Percentiles rank a stretch among this genome's conserved stretches.
Evolutionary conservation across 345 rosid species (phyloP).

Genomic region (Raphanus raphanistrum): DNA sequence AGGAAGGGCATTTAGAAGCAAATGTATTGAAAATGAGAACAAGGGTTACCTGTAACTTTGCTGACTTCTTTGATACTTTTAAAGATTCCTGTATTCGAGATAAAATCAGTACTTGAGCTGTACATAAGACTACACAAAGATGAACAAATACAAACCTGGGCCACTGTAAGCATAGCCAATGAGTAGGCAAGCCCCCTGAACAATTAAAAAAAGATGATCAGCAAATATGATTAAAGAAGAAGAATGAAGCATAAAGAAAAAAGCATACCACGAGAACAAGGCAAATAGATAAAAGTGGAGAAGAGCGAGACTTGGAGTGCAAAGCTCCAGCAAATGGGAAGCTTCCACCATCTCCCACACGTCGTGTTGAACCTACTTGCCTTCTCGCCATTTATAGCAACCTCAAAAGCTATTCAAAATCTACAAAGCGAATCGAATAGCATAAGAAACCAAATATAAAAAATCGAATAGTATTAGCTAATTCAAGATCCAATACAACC

Average conservation of each 20-base stretch:
- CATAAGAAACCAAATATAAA: conserved; percentile 6
- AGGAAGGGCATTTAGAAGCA: neutral
- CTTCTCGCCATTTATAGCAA: conserved; percentile 68
- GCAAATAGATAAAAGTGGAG: conserved; percentile 66
- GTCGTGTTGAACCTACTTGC: conserved; percentile 74
- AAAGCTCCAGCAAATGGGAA: conserved; percentile 71
- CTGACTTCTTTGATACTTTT: conserved; percentile 52
- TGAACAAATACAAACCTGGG: conserved; percentile 46
- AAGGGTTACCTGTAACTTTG: conserved; percentile 55
- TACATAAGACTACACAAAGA: neutral
- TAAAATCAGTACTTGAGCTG: neutral
- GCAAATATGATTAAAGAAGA: too few species aligned
- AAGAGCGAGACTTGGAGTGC: conserved; percentile 79
- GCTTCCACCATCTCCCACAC: conserved; percentile 71
- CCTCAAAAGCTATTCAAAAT: conserved; percentile 9
- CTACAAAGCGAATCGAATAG: conserved; percentile 16
- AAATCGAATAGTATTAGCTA: neutral
- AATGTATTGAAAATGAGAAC: conserved; percentile 13
- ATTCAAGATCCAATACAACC: conserved; percentile 12
- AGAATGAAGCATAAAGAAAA: too few species aligned
- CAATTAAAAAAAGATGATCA: neutral
- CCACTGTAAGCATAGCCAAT: conserved; percentile 73
- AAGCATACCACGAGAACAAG: conserved; percentile 64
- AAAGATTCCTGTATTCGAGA: conserved; percentile 52
- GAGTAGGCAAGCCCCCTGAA: conserved; percentile 81